Conservation (phyloP, 495 filamentous ascomycete species). For the Poronia punctata region DNA sequence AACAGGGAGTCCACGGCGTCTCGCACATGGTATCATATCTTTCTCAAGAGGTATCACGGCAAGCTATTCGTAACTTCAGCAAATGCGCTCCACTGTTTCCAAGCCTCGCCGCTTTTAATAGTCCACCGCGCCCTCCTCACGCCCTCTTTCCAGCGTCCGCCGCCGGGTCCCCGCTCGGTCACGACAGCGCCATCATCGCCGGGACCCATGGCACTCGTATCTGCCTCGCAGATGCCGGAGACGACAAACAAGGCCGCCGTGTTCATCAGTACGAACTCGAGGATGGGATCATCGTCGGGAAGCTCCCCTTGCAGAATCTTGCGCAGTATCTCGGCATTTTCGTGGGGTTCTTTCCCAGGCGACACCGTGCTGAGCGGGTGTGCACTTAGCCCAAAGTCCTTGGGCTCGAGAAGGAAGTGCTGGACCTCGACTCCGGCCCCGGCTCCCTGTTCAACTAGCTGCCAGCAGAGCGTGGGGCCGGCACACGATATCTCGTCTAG, state of each 20-base stretch:
- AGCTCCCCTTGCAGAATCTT: slow-evolving; percentile 67
- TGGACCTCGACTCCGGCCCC: slow-evolving; percentile 53
- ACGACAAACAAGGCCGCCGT: slow-evolving; percentile 80
- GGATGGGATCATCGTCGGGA: slow-evolving; percentile 67
- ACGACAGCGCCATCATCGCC: slow-evolving; percentile 64
- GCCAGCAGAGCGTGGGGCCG: slow-evolving; percentile 82
- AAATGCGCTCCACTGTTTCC: slow-evolving; percentile 64
- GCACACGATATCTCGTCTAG: slow-evolving; percentile 93
- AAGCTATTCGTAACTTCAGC: slow-evolving; percentile 48
- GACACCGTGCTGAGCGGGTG: slow-evolving; percentile 72
- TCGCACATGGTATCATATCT: neutral
- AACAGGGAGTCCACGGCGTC: neutral
- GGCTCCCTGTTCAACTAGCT: slow-evolving; percentile 48
- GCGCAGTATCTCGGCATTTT: slow-evolving; percentile 81
- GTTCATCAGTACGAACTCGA: slow-evolving; percentile 92
- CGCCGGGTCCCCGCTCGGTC: slow-evolving; percentile 71
- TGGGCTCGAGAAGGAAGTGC: slow-evolving; percentile 66
- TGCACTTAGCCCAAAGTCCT: slow-evolving; percentile 73
- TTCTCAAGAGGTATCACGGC: slow-evolving; percentile 9
- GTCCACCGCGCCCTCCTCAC: slow-evolving; percentile 78
- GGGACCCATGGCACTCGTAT: slow-evolving; percentile 63
- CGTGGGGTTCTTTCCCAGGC: slow-evolving; percentile 73
- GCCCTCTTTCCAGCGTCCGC: slow-evolving; percentile 87
- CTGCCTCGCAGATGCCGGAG: slow-evolving; percentile 77
- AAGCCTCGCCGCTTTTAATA: slow-evolving; percentile 71